Evolutionary conservation across 1,284 basidiomycete genomes (phyloP).

Genomic region (Puccinia horiana): DNA sequence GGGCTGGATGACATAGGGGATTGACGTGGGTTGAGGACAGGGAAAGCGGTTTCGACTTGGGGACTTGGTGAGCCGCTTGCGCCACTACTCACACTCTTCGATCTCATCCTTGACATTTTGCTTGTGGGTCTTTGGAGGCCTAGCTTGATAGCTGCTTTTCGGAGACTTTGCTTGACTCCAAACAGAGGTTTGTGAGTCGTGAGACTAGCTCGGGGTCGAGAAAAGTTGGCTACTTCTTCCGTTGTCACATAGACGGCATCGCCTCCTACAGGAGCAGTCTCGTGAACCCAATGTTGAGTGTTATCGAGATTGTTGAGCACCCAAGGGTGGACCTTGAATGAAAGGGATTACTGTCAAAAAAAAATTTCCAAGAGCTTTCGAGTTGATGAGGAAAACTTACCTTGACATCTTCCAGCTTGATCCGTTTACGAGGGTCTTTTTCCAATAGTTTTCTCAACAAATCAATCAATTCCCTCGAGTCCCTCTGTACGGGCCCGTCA

Average conservation of each 20-base stretch:
- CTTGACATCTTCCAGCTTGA: slow-evolving; percentile 82
- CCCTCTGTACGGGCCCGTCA: slow-evolving; percentile 60
- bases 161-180: slow-evolving; percentile 46
- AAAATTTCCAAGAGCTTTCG: not conserved
- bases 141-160: slow-evolving; percentile 47
- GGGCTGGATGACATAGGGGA: slow-evolving; percentile 14
- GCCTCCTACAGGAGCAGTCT: slow-evolving; percentile 69
- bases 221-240: slow-evolving; percentile 68
- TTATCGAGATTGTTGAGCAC: slow-evolving; percentile 73
- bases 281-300: slow-evolving; percentile 73
- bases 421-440: slow-evolving; percentile 77
- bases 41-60: slow-evolving; percentile 2
- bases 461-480: slow-evolving; percentile 69
- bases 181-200: slow-evolving; percentile 33
- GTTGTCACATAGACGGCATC: slow-evolving; percentile 71
- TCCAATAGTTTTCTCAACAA: slow-evolving; percentile 76
- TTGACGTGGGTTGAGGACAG: not conserved
- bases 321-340: slow-evolving; percentile 66
- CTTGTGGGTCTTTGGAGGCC: slow-evolving; percentile 31
- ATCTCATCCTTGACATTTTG: slow-evolving; percentile 22
- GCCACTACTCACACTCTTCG: slow-evolving; percentile 46
- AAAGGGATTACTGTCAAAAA: too few relatives aligned
- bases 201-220: slow-evolving; percentile 34
- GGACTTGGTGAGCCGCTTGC: slow-evolving; percentile 32
- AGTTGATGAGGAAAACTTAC: slow-evolving; percentile 61